Evolutionary conservation across 2,329 filamentous ascomycete genomes (phyloP).

Genomic region (Chaetomium strumarium): DNA sequence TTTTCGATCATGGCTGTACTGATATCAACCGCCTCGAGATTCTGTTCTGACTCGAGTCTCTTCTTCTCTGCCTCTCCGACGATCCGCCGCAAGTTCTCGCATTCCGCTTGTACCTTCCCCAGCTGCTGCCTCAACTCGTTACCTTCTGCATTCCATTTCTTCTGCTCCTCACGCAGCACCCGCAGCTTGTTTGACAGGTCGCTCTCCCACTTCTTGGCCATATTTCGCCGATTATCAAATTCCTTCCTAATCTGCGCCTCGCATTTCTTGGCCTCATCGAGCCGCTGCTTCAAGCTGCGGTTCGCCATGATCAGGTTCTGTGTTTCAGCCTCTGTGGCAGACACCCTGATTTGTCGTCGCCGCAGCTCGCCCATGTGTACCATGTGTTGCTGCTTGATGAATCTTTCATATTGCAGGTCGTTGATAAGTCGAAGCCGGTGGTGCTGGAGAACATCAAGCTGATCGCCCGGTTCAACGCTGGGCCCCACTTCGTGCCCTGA

Average conservation of each 20-base stretch:
- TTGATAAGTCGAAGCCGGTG: slow-evolving; percentile 73
- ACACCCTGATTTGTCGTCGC: slow-evolving; percentile 67
- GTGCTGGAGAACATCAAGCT: slow-evolving; percentile 56
- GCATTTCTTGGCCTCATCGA: slow-evolving; percentile 65
- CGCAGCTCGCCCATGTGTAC: slow-evolving; percentile 75
- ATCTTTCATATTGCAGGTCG: slow-evolving; percentile 76
- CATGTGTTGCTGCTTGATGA: slow-evolving; percentile 77
- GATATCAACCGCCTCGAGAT: slow-evolving; percentile 56
- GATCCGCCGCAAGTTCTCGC: slow-evolving; percentile 57
- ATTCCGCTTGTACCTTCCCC: slow-evolving; percentile 51
- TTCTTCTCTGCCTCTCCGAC: slow-evolving; percentile 64
- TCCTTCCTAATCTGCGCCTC: slow-evolving; percentile 68
- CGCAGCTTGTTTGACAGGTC: slow-evolving; percentile 63
- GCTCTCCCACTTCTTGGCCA: slow-evolving; percentile 73
- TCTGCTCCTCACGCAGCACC: slow-evolving; percentile 62
- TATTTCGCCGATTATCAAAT: slow-evolving; percentile 62
- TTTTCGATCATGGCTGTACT: slow-evolving; percentile 55
- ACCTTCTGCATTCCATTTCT: slow-evolving; percentile 54
- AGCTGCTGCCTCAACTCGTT: slow-evolving; percentile 54
- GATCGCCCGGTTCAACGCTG: slow-evolving; percentile 32
- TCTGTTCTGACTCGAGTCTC: slow-evolving; percentile 58
- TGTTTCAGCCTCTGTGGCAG: slow-evolving; percentile 73
- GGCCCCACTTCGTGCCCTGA: slow-evolving; percentile 26
- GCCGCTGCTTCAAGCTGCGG: slow-evolving; percentile 63
- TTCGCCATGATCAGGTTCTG: slow-evolving; percentile 76